Evolutionary conservation across 2,329 filamentous ascomycete species (phyloP).

Genomic region (Neonectria coccinea): DNA sequence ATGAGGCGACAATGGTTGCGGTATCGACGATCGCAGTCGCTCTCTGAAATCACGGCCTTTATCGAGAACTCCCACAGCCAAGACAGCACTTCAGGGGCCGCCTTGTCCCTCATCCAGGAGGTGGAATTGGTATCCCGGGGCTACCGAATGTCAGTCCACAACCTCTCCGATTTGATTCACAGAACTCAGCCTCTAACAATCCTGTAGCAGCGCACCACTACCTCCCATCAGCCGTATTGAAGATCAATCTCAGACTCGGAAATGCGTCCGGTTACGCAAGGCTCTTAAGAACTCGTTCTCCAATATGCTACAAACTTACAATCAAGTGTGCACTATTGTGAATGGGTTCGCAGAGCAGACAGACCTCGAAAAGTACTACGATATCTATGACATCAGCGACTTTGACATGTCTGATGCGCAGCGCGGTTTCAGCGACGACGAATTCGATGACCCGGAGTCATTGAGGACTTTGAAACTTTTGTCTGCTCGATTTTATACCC

Average conservation of each 20-base stretch:
- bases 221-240: conserved; percentile 94
- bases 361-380: conserved; percentile 91
- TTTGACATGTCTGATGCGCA: conserved; percentile 79
- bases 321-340: conserved; percentile 75
- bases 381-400: conserved; percentile 84
- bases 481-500: conserved; percentile 81
- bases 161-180: not conserved
- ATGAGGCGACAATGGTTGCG: conserved; percentile 84
- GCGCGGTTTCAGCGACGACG: conserved; percentile 71
- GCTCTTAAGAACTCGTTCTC: conserved; percentile 78
- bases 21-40: conserved; percentile 79
- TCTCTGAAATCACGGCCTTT: conserved; percentile 75
- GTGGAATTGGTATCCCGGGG: conserved; percentile 95
- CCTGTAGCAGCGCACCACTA: conserved; percentile 80
- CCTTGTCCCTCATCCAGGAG: conserved; percentile 87
- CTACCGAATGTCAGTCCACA: conserved; percentile 77
- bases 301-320: conserved; percentile 77
- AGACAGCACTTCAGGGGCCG: conserved; percentile 80
- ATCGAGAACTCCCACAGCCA: conserved; percentile 83
- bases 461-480: conserved; percentile 83
- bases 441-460: conserved; percentile 82
- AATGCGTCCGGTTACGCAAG: conserved; percentile 83
- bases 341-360: conserved; percentile 80
- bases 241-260: conserved; percentile 80
- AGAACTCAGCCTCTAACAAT: conserved; percentile 10